Evolutionary conservation across 2,329 filamentous ascomycete genomes (phyloP).

Genomic region (Didymellaceae sp.): DNA sequence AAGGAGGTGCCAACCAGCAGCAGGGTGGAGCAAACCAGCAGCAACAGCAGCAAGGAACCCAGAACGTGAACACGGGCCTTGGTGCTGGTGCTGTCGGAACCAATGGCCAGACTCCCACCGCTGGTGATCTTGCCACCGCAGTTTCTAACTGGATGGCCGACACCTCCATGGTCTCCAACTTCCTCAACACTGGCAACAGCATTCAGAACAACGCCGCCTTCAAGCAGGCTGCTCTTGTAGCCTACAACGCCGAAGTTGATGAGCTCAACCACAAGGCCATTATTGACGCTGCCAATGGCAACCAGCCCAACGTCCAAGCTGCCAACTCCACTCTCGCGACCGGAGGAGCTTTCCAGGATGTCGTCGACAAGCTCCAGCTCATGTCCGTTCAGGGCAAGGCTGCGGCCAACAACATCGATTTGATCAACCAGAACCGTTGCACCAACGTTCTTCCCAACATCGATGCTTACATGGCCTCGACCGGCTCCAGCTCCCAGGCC

Average conservation of each 20-base stretch:
- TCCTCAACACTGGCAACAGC: slow-evolving; percentile 42
- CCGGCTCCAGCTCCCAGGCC: slow-evolving; percentile 38
- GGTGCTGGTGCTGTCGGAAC: slow-evolving; percentile 18
- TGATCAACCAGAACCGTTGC: slow-evolving; percentile 49
- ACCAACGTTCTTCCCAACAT: slow-evolving; percentile 48
- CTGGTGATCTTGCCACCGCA: slow-evolving; percentile 42
- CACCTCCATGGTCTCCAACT: slow-evolving; percentile 49
- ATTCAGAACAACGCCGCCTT: slow-evolving; percentile 46
- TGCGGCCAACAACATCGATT: slow-evolving; percentile 41
- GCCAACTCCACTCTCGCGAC: slow-evolving; percentile 48
- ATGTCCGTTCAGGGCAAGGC: slow-evolving; percentile 46
- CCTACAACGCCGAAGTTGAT: slow-evolving; percentile 49
- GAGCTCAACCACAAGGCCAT: slow-evolving; percentile 49
- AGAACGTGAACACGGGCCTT: slow-evolving; percentile 20
- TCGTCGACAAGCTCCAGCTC: slow-evolving; percentile 47
- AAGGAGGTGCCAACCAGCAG: neutral
- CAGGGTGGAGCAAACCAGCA: slow-evolving; percentile 9
- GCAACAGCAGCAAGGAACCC: slow-evolving; percentile 15
- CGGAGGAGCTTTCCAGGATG: slow-evolving; percentile 48
- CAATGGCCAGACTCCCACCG: slow-evolving; percentile 34
- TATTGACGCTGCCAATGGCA: slow-evolving; percentile 39
- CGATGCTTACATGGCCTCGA: slow-evolving; percentile 46
- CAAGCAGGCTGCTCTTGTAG: slow-evolving; percentile 46
- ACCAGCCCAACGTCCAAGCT: slow-evolving; percentile 38
- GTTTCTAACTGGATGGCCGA: slow-evolving; percentile 48